Evolutionary conservation across 257 asterid species (phyloP), one percentile per base, ranked within the genome.

Genomic region (Solanum acaule): DNA sequence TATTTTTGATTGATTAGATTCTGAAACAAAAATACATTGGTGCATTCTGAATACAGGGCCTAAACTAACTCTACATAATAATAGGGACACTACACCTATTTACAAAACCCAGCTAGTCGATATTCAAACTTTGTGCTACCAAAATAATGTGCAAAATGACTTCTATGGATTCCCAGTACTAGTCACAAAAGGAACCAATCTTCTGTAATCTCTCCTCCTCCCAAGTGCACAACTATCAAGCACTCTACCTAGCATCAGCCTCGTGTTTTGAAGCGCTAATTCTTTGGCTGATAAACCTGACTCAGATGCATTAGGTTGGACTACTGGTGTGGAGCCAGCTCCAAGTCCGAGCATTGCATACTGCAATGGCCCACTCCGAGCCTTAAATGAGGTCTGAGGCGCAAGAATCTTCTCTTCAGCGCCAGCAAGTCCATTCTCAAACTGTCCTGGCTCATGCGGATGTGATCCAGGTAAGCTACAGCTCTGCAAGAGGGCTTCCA

Each of bases 401-500:
- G 93, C 98, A 61, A 95, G 94, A 85, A 92, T 40, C 94, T 95
- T 97, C 42, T 97, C 99, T 3, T 96, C 99, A 18, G 89, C 88
- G 33, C 92, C 93, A 65, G 91, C 92, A 85, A 88, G 93, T 25
- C 98, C 99, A 23, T 94, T 97, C 92, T 96, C 99, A 18, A 89
- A 91, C 15, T 93, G 87, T n/a, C 92, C 93, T 0, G 93, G 90
- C 25, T 95, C 99, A 3, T 90, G 91, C 8, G 96, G 95, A 79
- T 94, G 98, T 85, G 98, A 91, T 78, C 98, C 96, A 1, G 98
- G 99, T 91, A 97, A 95, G 93, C 99, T 95, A 88, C 99, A 97
- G 93, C 99, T 96, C 89, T 96, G 99, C 87, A 97, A 86, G 83
- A 97, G 99, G 35, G 99, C 99, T 93, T 97, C 99, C 29, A 97